phyloP scores from a whole-genome alignment of 2,329 filamentous ascomycete genomes.

The Aureobasidium sp. region DNA sequence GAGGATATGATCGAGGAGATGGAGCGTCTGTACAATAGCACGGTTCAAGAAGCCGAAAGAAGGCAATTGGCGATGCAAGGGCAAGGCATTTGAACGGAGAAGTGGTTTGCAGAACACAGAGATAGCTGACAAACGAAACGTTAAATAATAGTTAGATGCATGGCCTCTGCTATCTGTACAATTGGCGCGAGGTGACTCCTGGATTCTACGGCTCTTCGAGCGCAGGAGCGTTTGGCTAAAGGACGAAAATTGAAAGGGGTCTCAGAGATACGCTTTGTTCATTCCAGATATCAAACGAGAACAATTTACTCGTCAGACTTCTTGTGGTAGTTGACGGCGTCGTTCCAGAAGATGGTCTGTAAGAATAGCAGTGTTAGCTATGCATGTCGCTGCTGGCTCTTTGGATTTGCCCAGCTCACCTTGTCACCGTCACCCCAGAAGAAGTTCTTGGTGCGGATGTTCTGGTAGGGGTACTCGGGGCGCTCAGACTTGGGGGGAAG shows the following conservation, averaged over 20 bases:
- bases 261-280: constrained; percentile 1
- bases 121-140: constrained; percentile 5
- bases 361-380: not conserved
- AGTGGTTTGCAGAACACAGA: not conserved
- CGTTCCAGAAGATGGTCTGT: constrained; percentile 69
- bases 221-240: constrained; percentile 9
- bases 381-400: not conserved
- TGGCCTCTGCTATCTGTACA: constrained; percentile 14
- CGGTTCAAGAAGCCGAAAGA: constrained; percentile 14
- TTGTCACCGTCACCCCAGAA: constrained; percentile 94
- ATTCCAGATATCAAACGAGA: constrained; percentile 1
- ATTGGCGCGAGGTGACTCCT: constrained; percentile 15
- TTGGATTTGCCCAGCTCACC: constrained; percentile 43
- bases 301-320: constrained; percentile 48
- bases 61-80: constrained; percentile 14
- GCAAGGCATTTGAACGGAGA: not conserved
- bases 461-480: constrained; percentile 92
- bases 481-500: constrained; percentile 83
- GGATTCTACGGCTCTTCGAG: constrained; percentile 6
- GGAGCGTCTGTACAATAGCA: constrained; percentile 17
- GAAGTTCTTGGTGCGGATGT: constrained; percentile 94
- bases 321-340: constrained; percentile 94
- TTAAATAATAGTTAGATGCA: constrained; percentile 13
- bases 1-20: constrained; percentile 18
- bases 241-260: not conserved